Evolutionary conservation across 2,329 filamentous ascomycete species (phyloP).

Genomic region (Nannizzia gypsea): DNA sequence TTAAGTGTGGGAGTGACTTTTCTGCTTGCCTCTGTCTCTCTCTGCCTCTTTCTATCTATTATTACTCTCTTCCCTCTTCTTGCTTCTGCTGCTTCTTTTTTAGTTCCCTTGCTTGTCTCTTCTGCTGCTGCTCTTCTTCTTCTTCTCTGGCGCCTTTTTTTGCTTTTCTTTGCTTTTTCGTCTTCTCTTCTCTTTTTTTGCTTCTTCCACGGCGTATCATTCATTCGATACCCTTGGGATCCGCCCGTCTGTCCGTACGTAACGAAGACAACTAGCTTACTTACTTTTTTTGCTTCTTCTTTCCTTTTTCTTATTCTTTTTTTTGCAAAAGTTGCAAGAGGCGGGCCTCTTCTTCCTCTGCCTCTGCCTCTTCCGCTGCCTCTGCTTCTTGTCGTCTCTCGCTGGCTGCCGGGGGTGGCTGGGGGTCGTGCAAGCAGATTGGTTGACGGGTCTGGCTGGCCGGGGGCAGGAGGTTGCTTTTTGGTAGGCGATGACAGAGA

Average conservation of each 20-base stretch:
- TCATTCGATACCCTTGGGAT: not conserved
- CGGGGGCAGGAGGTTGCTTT: not conserved
- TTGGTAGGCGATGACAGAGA: not conserved
- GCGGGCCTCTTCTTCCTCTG: no score
- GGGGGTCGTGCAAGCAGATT: not conserved
- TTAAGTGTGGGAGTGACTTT: not conserved
- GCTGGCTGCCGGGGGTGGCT: not conserved
- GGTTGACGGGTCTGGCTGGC: not conserved
- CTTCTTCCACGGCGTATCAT: not conserved
- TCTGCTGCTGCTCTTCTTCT: not conserved
- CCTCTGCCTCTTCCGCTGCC: no score
- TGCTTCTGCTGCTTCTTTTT: not conserved
- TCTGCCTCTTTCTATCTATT: not conserved
- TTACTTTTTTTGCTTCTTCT: not conserved
- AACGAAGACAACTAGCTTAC: not conserved
- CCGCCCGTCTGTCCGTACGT: not conserved
- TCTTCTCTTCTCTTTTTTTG: not conserved
- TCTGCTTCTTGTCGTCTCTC: no score
- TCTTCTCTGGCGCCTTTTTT: not conserved
- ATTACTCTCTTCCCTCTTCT: not conserved
- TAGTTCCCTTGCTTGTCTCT: not conserved
- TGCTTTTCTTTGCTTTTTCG: not conserved
- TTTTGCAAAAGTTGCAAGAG: not conserved
- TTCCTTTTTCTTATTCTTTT: not conserved
- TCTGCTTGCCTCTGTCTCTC: not conserved